Evolutionary conservation across 2,329 filamentous ascomycete species (phyloP).

Genomic region (Albophoma yamanashiensis): DNA sequence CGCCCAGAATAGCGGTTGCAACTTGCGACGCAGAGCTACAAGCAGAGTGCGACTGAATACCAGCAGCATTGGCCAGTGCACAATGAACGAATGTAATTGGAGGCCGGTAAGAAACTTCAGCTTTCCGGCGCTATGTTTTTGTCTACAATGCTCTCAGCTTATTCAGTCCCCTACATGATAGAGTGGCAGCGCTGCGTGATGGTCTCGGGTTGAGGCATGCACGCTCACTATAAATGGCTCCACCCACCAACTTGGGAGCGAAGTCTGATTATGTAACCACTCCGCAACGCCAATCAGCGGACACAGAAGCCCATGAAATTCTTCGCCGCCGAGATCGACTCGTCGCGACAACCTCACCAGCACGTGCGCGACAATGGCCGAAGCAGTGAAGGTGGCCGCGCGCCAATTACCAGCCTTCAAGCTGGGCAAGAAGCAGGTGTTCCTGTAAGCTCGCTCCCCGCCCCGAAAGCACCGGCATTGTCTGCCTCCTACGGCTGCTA

Average conservation of each 20-base stretch:
- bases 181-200: background rate
- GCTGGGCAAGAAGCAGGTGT: slow-evolving; percentile 44
- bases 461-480: background rate
- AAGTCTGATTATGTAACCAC: slow-evolving; percentile 3
- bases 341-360: slow-evolving; percentile 11
- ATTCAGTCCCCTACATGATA: background rate
- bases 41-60: background rate
- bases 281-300: background rate
- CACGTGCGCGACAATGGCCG: slow-evolving; percentile 24
- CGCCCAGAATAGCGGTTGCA: background rate
- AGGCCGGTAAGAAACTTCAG: background rate
- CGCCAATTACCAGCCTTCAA: slow-evolving; percentile 31
- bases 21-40: background rate
- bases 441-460: slow-evolving; percentile 30
- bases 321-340: background rate
- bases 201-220: background rate
- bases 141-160: too few species aligned
- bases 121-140: too few species aligned
- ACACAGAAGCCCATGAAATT: slow-evolving; percentile 1
- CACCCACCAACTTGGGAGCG: background rate
- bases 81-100: background rate
- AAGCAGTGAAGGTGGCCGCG: slow-evolving; percentile 25
- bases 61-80: background rate
- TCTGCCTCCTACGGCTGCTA: background rate
- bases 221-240: background rate